Evolutionary conservation across 768 basidiomycete species (phyloP), one percentile per base, ranked within the genome.

Genomic region (Mycena chlorophos): DNA sequence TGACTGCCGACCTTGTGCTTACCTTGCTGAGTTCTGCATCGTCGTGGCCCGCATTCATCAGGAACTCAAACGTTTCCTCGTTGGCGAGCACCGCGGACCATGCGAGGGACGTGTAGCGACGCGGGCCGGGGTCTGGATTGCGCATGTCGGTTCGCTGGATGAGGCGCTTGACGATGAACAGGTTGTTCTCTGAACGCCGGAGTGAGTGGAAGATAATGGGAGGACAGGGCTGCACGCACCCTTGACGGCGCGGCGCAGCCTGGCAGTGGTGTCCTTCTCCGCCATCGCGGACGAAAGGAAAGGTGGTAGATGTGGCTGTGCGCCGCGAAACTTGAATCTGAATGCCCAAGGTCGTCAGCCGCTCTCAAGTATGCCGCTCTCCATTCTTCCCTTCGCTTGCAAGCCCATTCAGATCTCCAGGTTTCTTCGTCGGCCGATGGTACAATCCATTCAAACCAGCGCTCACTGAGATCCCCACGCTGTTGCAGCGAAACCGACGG

Each of bases 301-400:
- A 39, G 13, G 54, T 64, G 50, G 56, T 60, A 40, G 42, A 52
- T 49, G 59, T 58, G 57, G 53, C 34, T 51, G 52, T 60, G 50
- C 49, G 31, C 25, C 34, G 19, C 29, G 27, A 19, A 25, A 46
- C 51, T 51, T 51, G 34, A 54, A 30, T 53, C 45, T 27, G 43
- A 57, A 96, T 96, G 94, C 94, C 94, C 51, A 95, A 95, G 71
- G 90, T 97, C 59, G 83, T 94, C 66, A 93, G 92, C 3, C 83
- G 91, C 61, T 94, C 90, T 2, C 45, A 46, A 19, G 45, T 46
- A 13, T 6, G 6, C 13, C 20, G 45, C 45, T 27, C 12, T 12
- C 22, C 8, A 10, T 4, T 46, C 12, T 16, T 20, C 20, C 13
- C 22, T 25, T 13, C 22, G 23, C 8, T 13, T 4, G 13, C 6